A percentile compares a stretch with the other conserved stretches of the same genome.
These are phyloP conservation scores for Cynanchum wilfordii DNA, from an alignment of 257 asterid genomes.

Conservation along the genomic window DNA sequence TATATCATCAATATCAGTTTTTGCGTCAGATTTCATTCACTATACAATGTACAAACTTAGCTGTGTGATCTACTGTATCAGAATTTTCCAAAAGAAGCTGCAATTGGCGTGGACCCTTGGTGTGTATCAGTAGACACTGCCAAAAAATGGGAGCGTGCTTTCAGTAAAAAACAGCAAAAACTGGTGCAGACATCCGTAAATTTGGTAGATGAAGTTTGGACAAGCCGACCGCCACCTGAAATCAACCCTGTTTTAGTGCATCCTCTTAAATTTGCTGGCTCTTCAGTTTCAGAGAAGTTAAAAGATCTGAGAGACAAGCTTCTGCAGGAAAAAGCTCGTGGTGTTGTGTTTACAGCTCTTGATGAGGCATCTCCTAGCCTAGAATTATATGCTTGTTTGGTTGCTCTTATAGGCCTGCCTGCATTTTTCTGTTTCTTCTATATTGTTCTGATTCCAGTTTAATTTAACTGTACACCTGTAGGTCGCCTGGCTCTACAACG, in stretches of 20 bases:
- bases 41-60: neutral
- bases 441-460: constrained; percentile 7
- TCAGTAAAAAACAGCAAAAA: constrained; percentile 69
- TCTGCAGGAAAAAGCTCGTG: constrained; percentile 55
- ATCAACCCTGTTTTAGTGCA: constrained; percentile 66
- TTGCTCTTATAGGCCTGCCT: constrained; percentile 8
- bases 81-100: constrained; percentile 71
- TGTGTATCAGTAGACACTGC: constrained; percentile 91
- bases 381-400: neutral
- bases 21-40: neutral
- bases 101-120: constrained; percentile 93
- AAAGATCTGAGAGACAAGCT: constrained; percentile 78
- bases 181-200: constrained; percentile 59
- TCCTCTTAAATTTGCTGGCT: constrained; percentile 73
- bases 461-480: constrained; percentile 28
- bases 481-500: constrained; percentile 92
- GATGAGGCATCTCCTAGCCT: constrained; percentile 58
- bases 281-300: constrained; percentile 74
- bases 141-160: constrained; percentile 73
- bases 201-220: constrained; percentile 95
- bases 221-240: constrained; percentile 61
- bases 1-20: neutral
- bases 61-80: constrained; percentile 25
- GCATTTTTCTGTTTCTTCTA: constrained; percentile 1
- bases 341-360: constrained; percentile 65